These are phyloP conservation scores for Pichia sp. DNA, from an alignment of 1,139 yeast species.

Conservation along the genomic window DNA sequence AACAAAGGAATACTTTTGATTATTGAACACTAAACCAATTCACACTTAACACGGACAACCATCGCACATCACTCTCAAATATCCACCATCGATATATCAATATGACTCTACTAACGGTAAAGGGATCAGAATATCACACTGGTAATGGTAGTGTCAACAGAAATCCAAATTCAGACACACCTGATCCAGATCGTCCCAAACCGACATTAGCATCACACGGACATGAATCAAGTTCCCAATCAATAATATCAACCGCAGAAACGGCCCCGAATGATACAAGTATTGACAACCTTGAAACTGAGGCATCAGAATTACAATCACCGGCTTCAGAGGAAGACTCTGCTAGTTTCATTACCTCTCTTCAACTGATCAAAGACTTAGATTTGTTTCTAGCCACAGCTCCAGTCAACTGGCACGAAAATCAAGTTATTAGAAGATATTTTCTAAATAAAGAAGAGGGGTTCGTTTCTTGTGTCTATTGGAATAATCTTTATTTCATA, in stretches of 20 bases:
- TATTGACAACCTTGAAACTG: not conserved
- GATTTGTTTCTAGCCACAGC: slow-evolving; percentile 87
- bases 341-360: slow-evolving; percentile 33
- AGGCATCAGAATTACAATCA: too few relatives aligned
- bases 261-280: not conserved
- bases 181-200: too few relatives aligned
- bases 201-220: too few relatives aligned
- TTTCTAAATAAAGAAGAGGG: slow-evolving; percentile 86
- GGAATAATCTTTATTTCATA: slow-evolving; percentile 86
- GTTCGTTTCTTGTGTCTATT: slow-evolving; percentile 81
- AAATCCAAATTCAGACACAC: not conserved
- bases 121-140: not conserved
- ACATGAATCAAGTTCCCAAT: slow-evolving; percentile 7
- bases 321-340: slow-evolving; percentile 3
- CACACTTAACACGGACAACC: not conserved
- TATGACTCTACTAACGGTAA: slow-evolving; percentile 7
- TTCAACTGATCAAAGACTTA: slow-evolving; percentile 64
- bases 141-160: slow-evolving; percentile 5
- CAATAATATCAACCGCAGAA: too few relatives aligned
- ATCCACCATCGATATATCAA: not conserved
- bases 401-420: slow-evolving; percentile 90
- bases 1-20: too few relatives aligned
- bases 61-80: not conserved
- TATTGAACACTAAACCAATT: too few relatives aligned
- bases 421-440: slow-evolving; percentile 81